These are phyloP conservation scores for Colletotrichum limetticola DNA, from an alignment of 2,329 filamentous ascomycete species.

Conservation along the genomic window DNA sequence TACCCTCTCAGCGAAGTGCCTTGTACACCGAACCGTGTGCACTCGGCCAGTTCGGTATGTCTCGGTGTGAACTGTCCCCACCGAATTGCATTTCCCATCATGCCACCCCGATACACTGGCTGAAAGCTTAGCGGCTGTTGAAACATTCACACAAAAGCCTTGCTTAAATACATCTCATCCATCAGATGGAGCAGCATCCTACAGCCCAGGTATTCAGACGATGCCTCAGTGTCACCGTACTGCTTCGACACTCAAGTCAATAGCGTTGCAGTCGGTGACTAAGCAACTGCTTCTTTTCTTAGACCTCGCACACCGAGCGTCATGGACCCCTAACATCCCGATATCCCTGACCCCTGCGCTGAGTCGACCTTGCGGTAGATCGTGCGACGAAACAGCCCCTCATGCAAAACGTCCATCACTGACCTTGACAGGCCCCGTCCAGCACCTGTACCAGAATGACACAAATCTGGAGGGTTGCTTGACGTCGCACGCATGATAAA, in stretches of 20 bases:
- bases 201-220: neutral
- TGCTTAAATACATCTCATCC: neutral
- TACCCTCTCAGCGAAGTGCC: neutral
- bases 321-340: conserved; percentile 17
- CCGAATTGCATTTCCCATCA: neutral
- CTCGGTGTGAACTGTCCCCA: neutral
- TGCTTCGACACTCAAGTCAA: neutral
- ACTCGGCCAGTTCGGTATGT: neutral
- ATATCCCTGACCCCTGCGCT: conserved; percentile 5
- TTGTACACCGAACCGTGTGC: neutral
- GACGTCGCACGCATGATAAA: conserved; percentile 14
- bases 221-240: neutral
- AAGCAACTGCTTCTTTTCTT: conserved; percentile 25
- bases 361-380: neutral
- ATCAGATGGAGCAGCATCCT: neutral
- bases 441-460: neutral
- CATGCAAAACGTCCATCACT: neutral
- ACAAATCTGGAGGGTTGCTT: neutral
- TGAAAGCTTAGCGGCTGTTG: neutral
- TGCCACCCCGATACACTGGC: neutral
- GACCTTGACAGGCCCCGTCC: neutral
- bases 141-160: neutral
- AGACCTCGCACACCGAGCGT: conserved; percentile 24
- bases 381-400: conserved; percentile 13
- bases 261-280: neutral